Conservation (phyloP, 2,329 filamentous ascomycete genomes). For the Tolypocladium endophyticum region DNA sequence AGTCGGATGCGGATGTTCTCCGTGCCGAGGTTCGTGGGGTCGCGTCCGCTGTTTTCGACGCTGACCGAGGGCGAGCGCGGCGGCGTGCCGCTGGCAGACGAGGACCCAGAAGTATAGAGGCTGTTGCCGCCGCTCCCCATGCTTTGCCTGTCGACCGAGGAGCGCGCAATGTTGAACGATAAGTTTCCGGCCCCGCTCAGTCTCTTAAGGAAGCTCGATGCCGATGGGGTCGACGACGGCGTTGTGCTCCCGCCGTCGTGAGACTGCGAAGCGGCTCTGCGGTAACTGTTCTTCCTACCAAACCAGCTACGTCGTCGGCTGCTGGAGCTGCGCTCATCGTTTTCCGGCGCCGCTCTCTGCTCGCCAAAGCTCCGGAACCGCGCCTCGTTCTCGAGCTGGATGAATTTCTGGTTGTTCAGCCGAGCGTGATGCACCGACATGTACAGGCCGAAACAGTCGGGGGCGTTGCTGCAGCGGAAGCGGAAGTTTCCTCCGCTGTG, state of each 20-base stretch:
- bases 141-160: conserved; percentile 52
- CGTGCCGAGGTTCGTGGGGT: conserved; percentile 51
- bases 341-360: conserved; percentile 32
- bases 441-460: conserved; percentile 76
- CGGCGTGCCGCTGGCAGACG: conserved; percentile 36
- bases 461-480: conserved; percentile 68
- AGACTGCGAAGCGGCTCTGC: conserved; percentile 54
- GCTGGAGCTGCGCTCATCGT: conserved; percentile 36
- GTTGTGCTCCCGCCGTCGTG: conserved; percentile 65
- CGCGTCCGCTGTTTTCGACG: conserved; percentile 38
- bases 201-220: conserved; percentile 70
- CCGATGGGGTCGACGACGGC: conserved; percentile 49
- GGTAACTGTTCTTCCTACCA: conserved; percentile 54
- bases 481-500: conserved; percentile 69
- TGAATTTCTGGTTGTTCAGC: conserved; percentile 88
- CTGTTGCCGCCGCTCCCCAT: conserved; percentile 45
- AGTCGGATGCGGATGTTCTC: conserved; percentile 74
- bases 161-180: conserved; percentile 72
- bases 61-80: conserved; percentile 49
- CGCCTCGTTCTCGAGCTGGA: conserved; percentile 53
- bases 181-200: conserved; percentile 62
- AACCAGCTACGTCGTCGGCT: conserved; percentile 46
- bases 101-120: conserved; percentile 49
- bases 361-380: conserved; percentile 63
- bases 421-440: conserved; percentile 78